Percentiles rank a stretch among this genome's conserved stretches.
Evolutionary conservation across 805 yeast genomes (phyloP).

Genomic region (Maudiozyma saulgeensis): DNA sequence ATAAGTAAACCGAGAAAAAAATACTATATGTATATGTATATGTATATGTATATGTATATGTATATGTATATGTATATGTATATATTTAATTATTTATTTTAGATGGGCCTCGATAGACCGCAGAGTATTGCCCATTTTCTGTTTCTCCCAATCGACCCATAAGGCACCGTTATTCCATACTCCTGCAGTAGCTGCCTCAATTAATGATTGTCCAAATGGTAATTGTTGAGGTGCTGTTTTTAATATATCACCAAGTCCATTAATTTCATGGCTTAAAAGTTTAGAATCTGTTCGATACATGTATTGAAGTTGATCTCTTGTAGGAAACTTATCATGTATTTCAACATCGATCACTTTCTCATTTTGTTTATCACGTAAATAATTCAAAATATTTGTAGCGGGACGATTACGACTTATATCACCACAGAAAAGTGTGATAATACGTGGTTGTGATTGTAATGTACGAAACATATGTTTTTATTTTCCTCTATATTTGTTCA

Average conservation of each 20-base stretch:
- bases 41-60: no score
- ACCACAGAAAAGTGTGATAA: slow-evolving; percentile 36
- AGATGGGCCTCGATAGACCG: background rate
- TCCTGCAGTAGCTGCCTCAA: slow-evolving; percentile 12
- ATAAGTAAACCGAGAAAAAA: no score
- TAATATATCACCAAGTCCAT: slow-evolving; percentile 11
- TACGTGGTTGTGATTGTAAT: slow-evolving; percentile 37
- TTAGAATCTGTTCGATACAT: slow-evolving; percentile 13
- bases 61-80: background rate
- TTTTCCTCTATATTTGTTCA: background rate
- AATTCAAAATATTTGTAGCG: slow-evolving; percentile 1
- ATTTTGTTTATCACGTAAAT: slow-evolving; percentile 8
- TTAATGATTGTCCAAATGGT: slow-evolving; percentile 17
- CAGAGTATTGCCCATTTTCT: slow-evolving; percentile 19
- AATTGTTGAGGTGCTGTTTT: slow-evolving; percentile 9
- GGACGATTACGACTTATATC: slow-evolving; percentile 8
- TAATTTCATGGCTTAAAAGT: slow-evolving; percentile 13
- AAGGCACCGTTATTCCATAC: slow-evolving; percentile 18
- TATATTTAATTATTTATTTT: background rate
- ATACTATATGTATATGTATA: background rate
- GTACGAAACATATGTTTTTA: slow-evolving; percentile 32
- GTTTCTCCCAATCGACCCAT: slow-evolving; percentile 31
- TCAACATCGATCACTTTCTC: slow-evolving; percentile 15
- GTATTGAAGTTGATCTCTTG: slow-evolving; percentile 24
- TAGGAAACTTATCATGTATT: slow-evolving; percentile 20